Base-by-base conservation (phyloP, 352 stramenopile genomes). In the Pythium biforme region DNA sequence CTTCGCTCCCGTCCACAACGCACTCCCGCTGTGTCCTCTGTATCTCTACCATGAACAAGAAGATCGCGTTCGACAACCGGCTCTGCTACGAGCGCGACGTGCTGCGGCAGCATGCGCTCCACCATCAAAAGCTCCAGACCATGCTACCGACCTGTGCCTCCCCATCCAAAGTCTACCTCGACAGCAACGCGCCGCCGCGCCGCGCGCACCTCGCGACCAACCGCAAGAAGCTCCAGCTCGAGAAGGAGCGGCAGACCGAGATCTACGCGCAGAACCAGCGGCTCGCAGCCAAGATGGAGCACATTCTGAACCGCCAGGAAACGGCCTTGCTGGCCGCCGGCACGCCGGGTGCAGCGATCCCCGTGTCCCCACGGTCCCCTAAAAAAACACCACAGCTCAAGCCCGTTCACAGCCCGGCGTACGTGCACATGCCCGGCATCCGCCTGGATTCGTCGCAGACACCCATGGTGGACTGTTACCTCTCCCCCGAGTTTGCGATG, bases 21-120 rank as follows among this genome's bases (percentile, higher is more conserved):
- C 29, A 37, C 31, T n/a, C n/a, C n/a, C n/a, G n/a, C n/a, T n/a
- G n/a, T n/a, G n/a, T n/a, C n/a, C n/a, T n/a, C n/a, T n/a, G n/a
- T n/a, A n/a, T n/a, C n/a, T n/a, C n/a, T n/a, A n/a, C 41, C 29
- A 93, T 93, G 81, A 93, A 93, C 74, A 81, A 72, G 62, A 85
- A 70, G 61, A 73, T 93, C 56, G 74, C 75, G 63, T 93, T 91
- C 61, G 78, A 91, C 66, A 93, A 93, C 54, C 83, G 78, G 12
- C 70, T 93, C 33, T 93, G 83, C 73, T 93, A 91, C 50, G 81
- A 93, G 69, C 83, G 83, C 52, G 76, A 90, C 57, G 80, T 93
- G 31, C 65, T 69, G 17, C 76, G 75, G 27, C 76, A 85, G 48
- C 81, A 90, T 43, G 72, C 73, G 6, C 61, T 90, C 19, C 83